Evolutionary conservation across 1,284 basidiomycete genomes (phyloP), one percentile per base, ranked within the genome.

Genomic region (Cutaneotrichosporon dermatis): DNA sequence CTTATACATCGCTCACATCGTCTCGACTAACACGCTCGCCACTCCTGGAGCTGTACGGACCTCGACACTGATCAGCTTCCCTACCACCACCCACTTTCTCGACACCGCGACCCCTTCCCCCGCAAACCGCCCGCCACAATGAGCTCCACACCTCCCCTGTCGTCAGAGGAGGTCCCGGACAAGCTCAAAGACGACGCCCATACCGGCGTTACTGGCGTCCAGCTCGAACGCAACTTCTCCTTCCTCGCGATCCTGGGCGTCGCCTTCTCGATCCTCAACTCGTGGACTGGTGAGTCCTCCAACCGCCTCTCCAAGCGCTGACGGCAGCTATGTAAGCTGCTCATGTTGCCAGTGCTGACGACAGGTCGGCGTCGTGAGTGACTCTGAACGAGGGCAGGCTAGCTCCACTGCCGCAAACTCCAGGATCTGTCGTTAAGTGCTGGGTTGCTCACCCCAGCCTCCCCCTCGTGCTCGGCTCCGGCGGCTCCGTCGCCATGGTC

Each of bases 401-500:
- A 25, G 25, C 25, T 25, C 25, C 25, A 25, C 25, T 25, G 25
- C 25, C 25, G 25, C 25, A 25, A 2, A 25, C 25, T 25, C 25
- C 25, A 25, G 25, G 25, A 25, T 25, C 25, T 25, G 25, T 25
- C 25, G 25, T 25, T 25, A 25, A 25, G 25, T 25, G 25, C 25
- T 25, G 25, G 25, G 25, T 25, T 25, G 25, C 25, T 25, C 5
- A 41, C n/a, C 11, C 46, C 9, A 44, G 57, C 12, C 54, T 65
- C 6, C 33, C 54, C 39, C 42, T 68, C 16, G 60, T 57, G 8
- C 67, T 77, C 10, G 51, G 68, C 10, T 72, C 71, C 0, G 75
- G 74, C 8, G 75, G 74, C 7, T 66, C 70, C 11, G 66, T 69
- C 3, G 70, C 69, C 1, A 68, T 74, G 44, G 61, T 75, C 13